Evolutionary conservation across 805 yeast species (phyloP).

Genomic region (Barnettozyma sucrosica): DNA sequence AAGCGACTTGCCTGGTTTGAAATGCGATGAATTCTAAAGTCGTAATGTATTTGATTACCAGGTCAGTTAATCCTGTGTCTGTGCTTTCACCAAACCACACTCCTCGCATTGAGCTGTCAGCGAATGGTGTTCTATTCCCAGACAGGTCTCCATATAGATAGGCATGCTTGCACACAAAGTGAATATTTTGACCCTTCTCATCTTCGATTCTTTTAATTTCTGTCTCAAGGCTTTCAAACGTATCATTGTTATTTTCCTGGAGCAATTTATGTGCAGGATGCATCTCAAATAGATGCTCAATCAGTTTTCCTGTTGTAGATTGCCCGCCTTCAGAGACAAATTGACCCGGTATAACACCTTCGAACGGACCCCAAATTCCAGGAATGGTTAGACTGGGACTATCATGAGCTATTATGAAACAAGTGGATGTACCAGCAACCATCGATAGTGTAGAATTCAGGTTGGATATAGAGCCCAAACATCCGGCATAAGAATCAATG

Average conservation of each 20-base stretch:
- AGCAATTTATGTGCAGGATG: conserved; percentile 30
- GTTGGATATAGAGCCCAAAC: conserved; percentile 23
- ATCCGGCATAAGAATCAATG: conserved; percentile 53
- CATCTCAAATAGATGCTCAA: conserved; percentile 41
- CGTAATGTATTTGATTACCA: conserved; percentile 39
- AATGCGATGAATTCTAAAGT: conserved; percentile 46
- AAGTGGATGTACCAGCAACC: conserved; percentile 62
- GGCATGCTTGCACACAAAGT: conserved; percentile 30
- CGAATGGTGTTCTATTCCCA: conserved; percentile 56
- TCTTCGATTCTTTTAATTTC: conserved; percentile 15
- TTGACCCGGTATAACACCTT: conserved; percentile 28
- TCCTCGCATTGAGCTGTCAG: conserved; percentile 44
- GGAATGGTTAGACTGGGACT: conserved; percentile 20
- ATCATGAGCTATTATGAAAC: conserved; percentile 36
- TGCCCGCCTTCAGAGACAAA: conserved; percentile 50
- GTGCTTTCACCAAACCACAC: conserved; percentile 42
- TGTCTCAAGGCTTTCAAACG: conserved; percentile 24
- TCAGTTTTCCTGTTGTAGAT: conserved; percentile 51
- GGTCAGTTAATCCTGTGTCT: conserved; percentile 28
- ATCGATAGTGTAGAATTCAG: conserved; percentile 32
- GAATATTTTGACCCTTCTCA: conserved; percentile 16
- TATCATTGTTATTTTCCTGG: conserved; percentile 5
- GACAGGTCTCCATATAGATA: conserved; percentile 49
- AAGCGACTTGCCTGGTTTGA: conserved; percentile 40
- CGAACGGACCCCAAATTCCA: conserved; percentile 62